Base-by-base conservation (phyloP, 768 basidiomycete species). In the Leccinum broughii region DNA sequence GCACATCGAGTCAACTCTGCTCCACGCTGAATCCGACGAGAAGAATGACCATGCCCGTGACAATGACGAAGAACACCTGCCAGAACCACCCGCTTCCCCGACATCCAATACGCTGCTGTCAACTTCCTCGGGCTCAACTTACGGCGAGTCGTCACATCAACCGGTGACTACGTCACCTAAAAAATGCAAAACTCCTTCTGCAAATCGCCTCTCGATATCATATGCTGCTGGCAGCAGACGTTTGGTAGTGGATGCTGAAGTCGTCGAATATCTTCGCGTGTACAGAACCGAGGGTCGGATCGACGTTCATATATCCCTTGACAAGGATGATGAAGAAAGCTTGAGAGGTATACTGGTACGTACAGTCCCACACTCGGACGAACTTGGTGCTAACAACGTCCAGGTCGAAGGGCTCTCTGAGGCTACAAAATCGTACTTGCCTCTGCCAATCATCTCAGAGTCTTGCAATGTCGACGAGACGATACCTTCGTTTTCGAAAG, bases 151-250 rank as follows among this genome's bases (percentile, higher is more conserved):
- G 11, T 76, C 76, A 1, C 70, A 77, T 30, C 71, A 75, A n/a
- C 75, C 70, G 53, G 61, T 69, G 51, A 54, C 49, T 22, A 41
- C 56, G 32, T 55, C 58, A 35, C 56, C 65, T 11, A 83, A 81
- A 63, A 67, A 72, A 20, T 75, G 73, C 14, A 80, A 77, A 63
- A 77, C 78, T 0, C 88, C 90, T 9, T 91, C 90, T 46, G 87
- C 90, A 32, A 93, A 92, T 66, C 85, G 91, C 17, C 76, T 99
- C n/a, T 97, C 95, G 8, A 94, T 98, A 72, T 90, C 96, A 0
- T 99, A 97, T 75, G 93, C 94, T 58, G 88, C 88, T 49, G 94
- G 93, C 54, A 88, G 88, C 60, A 81, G 92, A 53, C 83, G 97
- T 44, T 79, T 99, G 54, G 89, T 97, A 28, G 80, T 98, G 59